Percentiles rank a stretch among this genome's conserved stretches.
Conservation (phyloP, 2,329 filamentous ascomycete species). For the Coniochaeta ligniaria region DNA sequence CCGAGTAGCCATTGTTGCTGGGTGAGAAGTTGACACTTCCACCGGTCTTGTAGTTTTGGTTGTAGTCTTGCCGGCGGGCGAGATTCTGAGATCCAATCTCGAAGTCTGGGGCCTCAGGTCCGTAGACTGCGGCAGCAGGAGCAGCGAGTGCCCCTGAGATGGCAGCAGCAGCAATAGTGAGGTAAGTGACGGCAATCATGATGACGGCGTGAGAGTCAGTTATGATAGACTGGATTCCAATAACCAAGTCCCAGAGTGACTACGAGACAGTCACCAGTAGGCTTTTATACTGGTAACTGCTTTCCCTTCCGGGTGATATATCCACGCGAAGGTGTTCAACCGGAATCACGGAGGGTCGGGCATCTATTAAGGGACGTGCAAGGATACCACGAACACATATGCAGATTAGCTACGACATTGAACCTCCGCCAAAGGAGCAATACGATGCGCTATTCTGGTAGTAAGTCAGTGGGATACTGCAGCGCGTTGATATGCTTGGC, state of each 20-base stretch:
- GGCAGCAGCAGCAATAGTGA: conserved; percentile 16
- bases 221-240: too few relatives aligned
- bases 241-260: too few relatives aligned
- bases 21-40: conserved; percentile 25
- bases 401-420: background rate
- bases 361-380: background rate
- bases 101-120: conserved; percentile 17
- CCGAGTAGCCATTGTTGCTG: conserved; percentile 27
- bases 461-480: background rate
- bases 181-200: conserved; percentile 16
- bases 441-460: background rate
- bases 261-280: background rate
- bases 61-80: conserved; percentile 25
- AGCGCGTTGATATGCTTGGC: conserved; percentile 4
- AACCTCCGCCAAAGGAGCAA: background rate
- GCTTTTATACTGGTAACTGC: conserved; percentile 1
- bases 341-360: background rate
- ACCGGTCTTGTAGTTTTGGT: conserved; percentile 31
- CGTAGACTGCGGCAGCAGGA: conserved; percentile 7
- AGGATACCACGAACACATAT: background rate
- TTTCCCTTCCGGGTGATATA: background rate
- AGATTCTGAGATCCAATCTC: conserved; percentile 16
- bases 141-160: conserved; percentile 14
- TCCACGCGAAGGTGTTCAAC: background rate
- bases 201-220: conserved; percentile 1